Evolutionary conservation across 2,329 filamentous ascomycete species (phyloP).

Genomic region (Metarhizium album): DNA sequence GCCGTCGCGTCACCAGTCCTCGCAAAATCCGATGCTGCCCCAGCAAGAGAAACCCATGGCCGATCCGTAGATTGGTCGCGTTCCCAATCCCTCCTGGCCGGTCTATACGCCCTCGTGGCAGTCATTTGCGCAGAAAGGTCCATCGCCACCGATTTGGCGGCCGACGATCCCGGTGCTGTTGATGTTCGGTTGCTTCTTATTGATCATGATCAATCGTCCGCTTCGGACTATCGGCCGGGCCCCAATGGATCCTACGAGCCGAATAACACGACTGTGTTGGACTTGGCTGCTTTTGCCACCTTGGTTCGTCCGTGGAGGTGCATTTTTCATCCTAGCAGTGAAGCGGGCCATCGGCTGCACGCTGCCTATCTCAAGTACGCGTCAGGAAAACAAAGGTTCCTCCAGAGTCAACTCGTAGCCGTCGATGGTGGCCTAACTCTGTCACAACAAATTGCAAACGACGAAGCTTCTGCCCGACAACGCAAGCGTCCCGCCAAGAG

Average conservation of each 20-base stretch:
- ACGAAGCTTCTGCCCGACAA: neutral
- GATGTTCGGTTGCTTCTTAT: constrained; percentile 68
- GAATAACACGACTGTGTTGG: constrained; percentile 36
- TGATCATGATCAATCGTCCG: constrained; percentile 37
- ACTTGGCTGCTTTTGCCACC: constrained; percentile 41
- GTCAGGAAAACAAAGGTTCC: constrained; percentile 35
- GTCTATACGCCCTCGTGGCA: constrained; percentile 68
- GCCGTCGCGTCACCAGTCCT: constrained; percentile 56
- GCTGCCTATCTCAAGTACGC: constrained; percentile 35
- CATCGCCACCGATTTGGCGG: constrained; percentile 46
- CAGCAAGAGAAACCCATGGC: constrained; percentile 20
- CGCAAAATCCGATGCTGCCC: constrained; percentile 29
- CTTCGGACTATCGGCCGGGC: constrained; percentile 21
- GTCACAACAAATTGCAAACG: constrained; percentile 5
- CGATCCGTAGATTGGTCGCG: constrained; percentile 45
- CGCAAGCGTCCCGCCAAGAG: constrained; percentile 6
- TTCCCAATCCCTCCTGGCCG: constrained; percentile 65
- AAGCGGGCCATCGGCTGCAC: constrained; percentile 50
- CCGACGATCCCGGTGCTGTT: constrained; percentile 53
- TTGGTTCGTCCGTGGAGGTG: constrained; percentile 49
- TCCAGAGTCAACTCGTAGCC: constrained; percentile 38
- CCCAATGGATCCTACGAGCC: constrained; percentile 26
- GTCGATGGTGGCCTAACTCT: constrained; percentile 44
- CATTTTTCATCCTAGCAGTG: constrained; percentile 56
- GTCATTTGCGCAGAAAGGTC: constrained; percentile 54